phyloP scores from a whole-genome alignment of 2,329 filamentous ascomycete genomes.

The Trichoderma pleuroti region DNA sequence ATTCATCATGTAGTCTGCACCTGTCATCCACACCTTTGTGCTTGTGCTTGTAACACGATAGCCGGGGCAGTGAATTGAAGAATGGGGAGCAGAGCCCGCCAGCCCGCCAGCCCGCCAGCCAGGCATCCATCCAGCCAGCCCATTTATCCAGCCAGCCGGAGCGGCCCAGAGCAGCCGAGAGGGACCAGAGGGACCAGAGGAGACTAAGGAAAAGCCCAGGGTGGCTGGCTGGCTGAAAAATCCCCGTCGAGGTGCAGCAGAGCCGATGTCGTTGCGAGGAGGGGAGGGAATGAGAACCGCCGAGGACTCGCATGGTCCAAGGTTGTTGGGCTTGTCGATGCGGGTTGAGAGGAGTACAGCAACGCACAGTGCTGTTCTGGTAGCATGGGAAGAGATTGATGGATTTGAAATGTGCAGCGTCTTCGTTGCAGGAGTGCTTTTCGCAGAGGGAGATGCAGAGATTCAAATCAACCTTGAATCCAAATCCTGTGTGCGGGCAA shows the following conservation, averaged over 20 bases:
- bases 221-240: neutral
- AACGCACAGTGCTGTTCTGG: neutral
- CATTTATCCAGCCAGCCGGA: conserved; percentile 3
- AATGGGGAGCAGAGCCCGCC: neutral
- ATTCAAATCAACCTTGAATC: neutral
- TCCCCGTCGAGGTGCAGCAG: neutral
- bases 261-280: neutral
- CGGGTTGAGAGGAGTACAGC: neutral
- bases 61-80: neutral
- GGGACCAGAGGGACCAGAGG: neutral
- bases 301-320: neutral
- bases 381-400: neutral
- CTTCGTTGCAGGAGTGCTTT: neutral
- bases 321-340: neutral
- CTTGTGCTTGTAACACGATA: neutral
- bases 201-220: neutral
- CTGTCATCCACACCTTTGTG: neutral
- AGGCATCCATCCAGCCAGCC: neutral
- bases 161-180: neutral
- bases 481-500: neutral
- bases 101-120: neutral
- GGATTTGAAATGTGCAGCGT: neutral
- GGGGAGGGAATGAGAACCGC: neutral
- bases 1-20: neutral
- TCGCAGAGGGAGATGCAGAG: neutral